A percentile compares a stretch with the other conserved stretches of the same genome.
phyloP scores from a whole-genome alignment of 1,284 basidiomycete genomes.

The Ustilago bromivora region DNA sequence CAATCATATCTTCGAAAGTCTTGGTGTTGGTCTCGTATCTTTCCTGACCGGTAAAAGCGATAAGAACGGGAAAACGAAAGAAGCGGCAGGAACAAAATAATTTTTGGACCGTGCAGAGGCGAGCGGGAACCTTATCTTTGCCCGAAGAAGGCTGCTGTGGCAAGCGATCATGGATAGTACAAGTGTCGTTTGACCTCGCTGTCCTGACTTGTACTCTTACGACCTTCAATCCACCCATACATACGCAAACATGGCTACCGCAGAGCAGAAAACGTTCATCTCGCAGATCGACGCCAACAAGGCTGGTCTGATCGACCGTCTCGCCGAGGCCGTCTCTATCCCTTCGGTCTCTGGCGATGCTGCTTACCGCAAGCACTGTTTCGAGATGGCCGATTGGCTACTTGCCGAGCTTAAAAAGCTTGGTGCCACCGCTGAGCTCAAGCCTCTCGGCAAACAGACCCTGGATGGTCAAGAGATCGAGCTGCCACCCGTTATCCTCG shows the following conservation, averaged over 20 bases:
- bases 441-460: conserved; percentile 77
- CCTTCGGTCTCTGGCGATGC: conserved; percentile 68
- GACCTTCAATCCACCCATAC: conserved; percentile 3
- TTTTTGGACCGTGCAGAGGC: conserved; percentile 17
- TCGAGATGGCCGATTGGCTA: conserved; percentile 68
- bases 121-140: conserved; percentile 19
- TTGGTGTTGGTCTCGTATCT: conserved; percentile 5
- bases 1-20: conserved; percentile 2
- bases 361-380: conserved; percentile 64
- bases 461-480: conserved; percentile 82
- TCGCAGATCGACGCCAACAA: conserved; percentile 66
- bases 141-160: background rate
- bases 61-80: background rate
- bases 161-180: background rate
- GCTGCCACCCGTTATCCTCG: conserved; percentile 89
- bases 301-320: conserved; percentile 57
- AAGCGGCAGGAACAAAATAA: conserved; percentile 6
- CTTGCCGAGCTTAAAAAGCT: conserved; percentile 60
- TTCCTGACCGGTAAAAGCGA: conserved; percentile 15
- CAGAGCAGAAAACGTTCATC: conserved; percentile 59
- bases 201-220: background rate
- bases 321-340: conserved; percentile 67
- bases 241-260: conserved; percentile 38
- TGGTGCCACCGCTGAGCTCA: conserved; percentile 61
- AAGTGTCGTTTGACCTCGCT: background rate